Evolutionary conservation across 108 stramenopile species (phyloP).

Genomic region (Nitzschia palea): DNA sequence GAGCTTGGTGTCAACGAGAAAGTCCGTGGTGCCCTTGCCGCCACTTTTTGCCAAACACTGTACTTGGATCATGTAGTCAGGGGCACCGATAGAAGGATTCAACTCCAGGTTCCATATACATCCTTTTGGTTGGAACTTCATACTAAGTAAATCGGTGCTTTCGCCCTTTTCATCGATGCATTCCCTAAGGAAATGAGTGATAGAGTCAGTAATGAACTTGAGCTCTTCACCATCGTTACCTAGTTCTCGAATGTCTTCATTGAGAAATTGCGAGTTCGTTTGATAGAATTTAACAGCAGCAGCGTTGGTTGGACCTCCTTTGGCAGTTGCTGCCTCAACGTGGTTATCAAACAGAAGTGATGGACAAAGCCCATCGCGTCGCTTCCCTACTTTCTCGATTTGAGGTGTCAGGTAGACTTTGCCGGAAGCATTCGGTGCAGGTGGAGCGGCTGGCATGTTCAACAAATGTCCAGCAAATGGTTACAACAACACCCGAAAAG

Average conservation of each 20-base stretch:
- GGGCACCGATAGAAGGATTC: slow-evolving; percentile 31
- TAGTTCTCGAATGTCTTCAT: slow-evolving; percentile 25
- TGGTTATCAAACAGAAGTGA: slow-evolving; percentile 28
- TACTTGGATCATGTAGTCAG: slow-evolving; percentile 41
- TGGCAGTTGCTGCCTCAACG: slow-evolving; percentile 6
- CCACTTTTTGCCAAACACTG: slow-evolving; percentile 25
- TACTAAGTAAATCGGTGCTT: slow-evolving; percentile 28
- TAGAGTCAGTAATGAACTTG: slow-evolving; percentile 37
- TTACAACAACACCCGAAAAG: no score
- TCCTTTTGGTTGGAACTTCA: slow-evolving; percentile 47
- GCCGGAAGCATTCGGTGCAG: background rate
- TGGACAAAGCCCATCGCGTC: slow-evolving; percentile 43
- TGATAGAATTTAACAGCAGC: slow-evolving; percentile 44
- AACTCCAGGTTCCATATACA: slow-evolving; percentile 51
- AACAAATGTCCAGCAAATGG: background rate
- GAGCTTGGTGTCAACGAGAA: slow-evolving; percentile 44
- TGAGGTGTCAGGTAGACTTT: slow-evolving; percentile 58
- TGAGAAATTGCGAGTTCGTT: slow-evolving; percentile 43
- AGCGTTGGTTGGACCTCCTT: slow-evolving; percentile 11
- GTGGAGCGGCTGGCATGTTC: background rate
- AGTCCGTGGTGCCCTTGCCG: slow-evolving; percentile 27
- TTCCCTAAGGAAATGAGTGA: slow-evolving; percentile 35
- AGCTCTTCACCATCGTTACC: slow-evolving; percentile 38
- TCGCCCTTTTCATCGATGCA: slow-evolving; percentile 30
- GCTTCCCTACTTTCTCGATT: slow-evolving; percentile 33